phyloP scores from a whole-genome alignment of 2,329 filamentous ascomycete species.

The Xylaria sp. region DNA sequence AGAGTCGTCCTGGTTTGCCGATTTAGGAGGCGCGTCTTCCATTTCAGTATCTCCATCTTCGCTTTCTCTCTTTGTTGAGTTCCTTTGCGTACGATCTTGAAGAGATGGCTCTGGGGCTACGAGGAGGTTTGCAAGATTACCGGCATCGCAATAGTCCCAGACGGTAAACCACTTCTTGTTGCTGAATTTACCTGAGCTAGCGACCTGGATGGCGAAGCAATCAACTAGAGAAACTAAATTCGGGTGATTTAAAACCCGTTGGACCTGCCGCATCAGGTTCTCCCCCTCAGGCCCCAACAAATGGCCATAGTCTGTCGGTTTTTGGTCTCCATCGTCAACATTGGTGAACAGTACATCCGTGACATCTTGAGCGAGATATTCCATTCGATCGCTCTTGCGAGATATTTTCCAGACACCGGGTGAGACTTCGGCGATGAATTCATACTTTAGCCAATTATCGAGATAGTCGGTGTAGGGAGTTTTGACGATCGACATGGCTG shows the following conservation, averaged over 20 bases:
- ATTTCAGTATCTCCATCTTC: conserved; percentile 39
- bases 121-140: conserved; percentile 59
- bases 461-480: conserved; percentile 31
- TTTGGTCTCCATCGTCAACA: conserved; percentile 8
- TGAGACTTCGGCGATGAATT: conserved; percentile 45
- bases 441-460: conserved; percentile 40
- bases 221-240: conserved; percentile 60
- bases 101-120: conserved; percentile 23
- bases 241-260: conserved; percentile 59
- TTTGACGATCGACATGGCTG: conserved; percentile 35
- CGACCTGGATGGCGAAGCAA: conserved; percentile 46
- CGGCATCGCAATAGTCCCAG: conserved; percentile 65
- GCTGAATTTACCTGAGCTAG: conserved; percentile 35
- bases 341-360: conserved; percentile 39
- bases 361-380: conserved; percentile 48
- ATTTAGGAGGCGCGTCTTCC: conserved; percentile 2
- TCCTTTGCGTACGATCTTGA: conserved; percentile 6
- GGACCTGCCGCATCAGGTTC: conserved; percentile 47
- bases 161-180: conserved; percentile 47
- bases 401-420: conserved; percentile 47
- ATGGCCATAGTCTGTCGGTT: conserved; percentile 22
- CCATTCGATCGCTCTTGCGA: conserved; percentile 43
- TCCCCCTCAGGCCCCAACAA: conserved; percentile 39
- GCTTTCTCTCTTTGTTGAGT: not conserved
- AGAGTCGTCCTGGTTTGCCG: not conserved